Conservation (phyloP, 2,329 filamentous ascomycete genomes). For the Colletotrichum sp. region DNA sequence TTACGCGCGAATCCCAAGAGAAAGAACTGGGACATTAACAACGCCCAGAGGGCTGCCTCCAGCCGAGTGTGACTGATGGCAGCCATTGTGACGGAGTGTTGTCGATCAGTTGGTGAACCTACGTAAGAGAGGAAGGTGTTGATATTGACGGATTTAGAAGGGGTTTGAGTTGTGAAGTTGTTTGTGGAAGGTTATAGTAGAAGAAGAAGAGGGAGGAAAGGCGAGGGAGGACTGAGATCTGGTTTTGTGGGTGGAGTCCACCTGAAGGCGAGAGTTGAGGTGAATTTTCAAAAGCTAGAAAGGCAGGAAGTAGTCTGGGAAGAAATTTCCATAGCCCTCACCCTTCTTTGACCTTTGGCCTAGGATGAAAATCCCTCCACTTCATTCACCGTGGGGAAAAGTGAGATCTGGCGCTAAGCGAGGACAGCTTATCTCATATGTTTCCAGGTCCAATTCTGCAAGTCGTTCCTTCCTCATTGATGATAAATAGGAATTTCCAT, state of each 20-base stretch:
- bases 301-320: background rate
- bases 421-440: background rate
- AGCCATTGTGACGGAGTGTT: background rate
- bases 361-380: background rate
- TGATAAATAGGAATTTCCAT: too few species aligned
- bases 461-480: background rate
- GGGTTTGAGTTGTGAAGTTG: background rate
- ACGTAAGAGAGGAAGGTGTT: background rate
- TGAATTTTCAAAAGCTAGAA: background rate
- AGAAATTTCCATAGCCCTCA: too few species aligned
- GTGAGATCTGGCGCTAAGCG: background rate
- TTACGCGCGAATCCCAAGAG: background rate
- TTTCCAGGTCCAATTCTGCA: background rate
- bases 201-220: background rate
- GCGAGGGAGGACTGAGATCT: fast-evolving
- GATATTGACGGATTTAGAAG: background rate
- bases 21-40: background rate
- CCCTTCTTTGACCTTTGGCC: background rate
- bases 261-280: background rate
- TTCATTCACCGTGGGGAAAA: background rate
- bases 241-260: background rate
- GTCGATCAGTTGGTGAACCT: background rate
- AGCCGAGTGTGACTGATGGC: background rate
- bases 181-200: background rate
- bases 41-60: background rate